phyloP scores from a whole-genome alignment of 352 stramenopile genomes.

The Pythium aphanidermatum region DNA sequence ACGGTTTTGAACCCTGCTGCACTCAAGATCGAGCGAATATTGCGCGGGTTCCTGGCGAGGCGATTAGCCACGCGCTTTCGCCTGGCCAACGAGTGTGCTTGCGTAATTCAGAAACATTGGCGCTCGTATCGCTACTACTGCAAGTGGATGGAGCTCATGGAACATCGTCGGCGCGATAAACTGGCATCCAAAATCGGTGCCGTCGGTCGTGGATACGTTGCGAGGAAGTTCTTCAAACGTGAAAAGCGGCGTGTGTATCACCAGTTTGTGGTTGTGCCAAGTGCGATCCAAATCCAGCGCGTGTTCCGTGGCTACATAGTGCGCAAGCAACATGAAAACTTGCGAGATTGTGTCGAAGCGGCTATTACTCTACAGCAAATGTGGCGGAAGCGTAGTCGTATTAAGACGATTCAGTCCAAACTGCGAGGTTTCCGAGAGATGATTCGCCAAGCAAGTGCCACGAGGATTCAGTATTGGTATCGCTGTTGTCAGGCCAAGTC shows the following conservation, averaged over 20 bases:
- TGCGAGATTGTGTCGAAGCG: constrained; percentile 52
- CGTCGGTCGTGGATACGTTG: constrained; percentile 50
- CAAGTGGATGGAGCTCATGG: constrained; percentile 52
- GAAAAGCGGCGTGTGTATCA: constrained; percentile 40
- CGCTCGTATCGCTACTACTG: constrained; percentile 32
- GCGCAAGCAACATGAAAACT: constrained; percentile 42
- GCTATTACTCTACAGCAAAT: constrained; percentile 74
- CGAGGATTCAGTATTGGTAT: constrained; percentile 50
- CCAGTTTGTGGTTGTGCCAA: constrained; percentile 38
- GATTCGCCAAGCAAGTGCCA: constrained; percentile 31
- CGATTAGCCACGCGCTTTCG: constrained; percentile 26
- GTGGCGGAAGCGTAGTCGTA: constrained; percentile 33
- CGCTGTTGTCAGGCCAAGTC: constrained; percentile 49
- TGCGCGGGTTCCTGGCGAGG: constrained; percentile 55
- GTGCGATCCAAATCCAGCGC: constrained; percentile 47
- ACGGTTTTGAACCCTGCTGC: constrained; percentile 44
- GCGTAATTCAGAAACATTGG: constrained; percentile 49
- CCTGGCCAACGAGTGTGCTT: constrained; percentile 21
- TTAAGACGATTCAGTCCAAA: constrained; percentile 31
- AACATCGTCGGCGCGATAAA: constrained; percentile 30
- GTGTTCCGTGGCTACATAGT: constrained; percentile 64
- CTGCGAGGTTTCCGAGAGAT: constrained; percentile 33
- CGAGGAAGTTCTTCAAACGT: constrained; percentile 44
- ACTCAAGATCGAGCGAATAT: constrained; percentile 37
- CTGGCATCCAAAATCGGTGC: constrained; percentile 63